Evolutionary conservation across 768 basidiomycete genomes (phyloP).

Genomic region (Leccinellum albellum): DNA sequence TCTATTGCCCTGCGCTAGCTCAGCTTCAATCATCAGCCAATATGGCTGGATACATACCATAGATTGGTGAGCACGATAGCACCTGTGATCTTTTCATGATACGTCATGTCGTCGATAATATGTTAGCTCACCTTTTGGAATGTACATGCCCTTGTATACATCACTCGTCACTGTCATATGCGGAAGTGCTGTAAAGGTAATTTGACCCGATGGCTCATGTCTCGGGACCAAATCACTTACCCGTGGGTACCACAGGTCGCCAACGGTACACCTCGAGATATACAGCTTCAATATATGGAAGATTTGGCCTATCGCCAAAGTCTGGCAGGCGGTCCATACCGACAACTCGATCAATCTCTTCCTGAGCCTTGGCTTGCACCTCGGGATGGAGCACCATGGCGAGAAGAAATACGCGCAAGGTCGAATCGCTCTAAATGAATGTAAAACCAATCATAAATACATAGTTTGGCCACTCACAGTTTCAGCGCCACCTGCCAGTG

Average conservation of each 20-base stretch:
- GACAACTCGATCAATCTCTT: conserved; percentile 31
- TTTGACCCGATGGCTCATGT: neutral
- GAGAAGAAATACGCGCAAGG: conserved; percentile 27
- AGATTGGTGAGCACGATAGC: conserved; percentile 22
- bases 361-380: conserved; percentile 28
- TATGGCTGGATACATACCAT: conserved; percentile 14
- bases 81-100: conserved; percentile 4
- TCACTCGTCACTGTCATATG: conserved; percentile 23
- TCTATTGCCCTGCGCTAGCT: conserved; percentile 38
- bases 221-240: conserved; percentile 15
- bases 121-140: conserved; percentile 23
- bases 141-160: conserved; percentile 29
- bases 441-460: neutral
- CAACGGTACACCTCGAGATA: conserved; percentile 32
- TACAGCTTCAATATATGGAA: conserved; percentile 33
- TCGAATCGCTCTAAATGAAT: conserved; percentile 10
- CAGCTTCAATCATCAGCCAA: neutral
- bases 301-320: conserved; percentile 21
- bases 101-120: neutral
- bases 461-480: conserved; percentile 15
- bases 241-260: conserved; percentile 26
- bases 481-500: conserved; percentile 22
- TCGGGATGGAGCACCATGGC: conserved; percentile 34
- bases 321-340: conserved; percentile 29
- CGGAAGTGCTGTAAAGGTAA: conserved; percentile 15